These are phyloP conservation scores for Ulvella scutata DNA, from an alignment of 139 green algal genomes.

Conservation along the genomic window DNA sequence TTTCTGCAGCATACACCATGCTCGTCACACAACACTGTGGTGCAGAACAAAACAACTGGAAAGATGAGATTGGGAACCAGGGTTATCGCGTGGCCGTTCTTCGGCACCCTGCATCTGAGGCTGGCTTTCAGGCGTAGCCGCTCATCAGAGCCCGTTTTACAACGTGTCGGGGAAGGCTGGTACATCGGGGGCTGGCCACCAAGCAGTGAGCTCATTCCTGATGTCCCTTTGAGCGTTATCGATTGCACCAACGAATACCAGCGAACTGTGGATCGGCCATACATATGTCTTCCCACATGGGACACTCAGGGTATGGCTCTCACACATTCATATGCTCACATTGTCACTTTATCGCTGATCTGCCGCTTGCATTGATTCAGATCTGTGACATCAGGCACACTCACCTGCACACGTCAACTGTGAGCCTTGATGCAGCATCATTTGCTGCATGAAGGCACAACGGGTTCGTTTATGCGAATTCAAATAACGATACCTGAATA, in stretches of 20 bases:
- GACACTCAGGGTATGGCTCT: not conserved
- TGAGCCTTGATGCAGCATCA: too few species aligned
- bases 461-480: too few species aligned
- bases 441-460: too few species aligned
- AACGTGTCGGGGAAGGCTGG: not conserved
- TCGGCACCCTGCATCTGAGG: not conserved
- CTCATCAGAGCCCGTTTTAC: not conserved
- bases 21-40: too few species aligned
- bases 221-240: not conserved
- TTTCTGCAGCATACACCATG: too few species aligned
- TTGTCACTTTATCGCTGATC: too few species aligned
- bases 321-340: too few species aligned
- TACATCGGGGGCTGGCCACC: not conserved
- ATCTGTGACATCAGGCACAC: too few species aligned
- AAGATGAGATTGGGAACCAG: not conserved
- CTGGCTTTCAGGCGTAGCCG: not conserved
- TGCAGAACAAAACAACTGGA: not conserved
- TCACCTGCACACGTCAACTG: too few species aligned
- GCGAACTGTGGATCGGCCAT: not conserved
- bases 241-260: not conserved
- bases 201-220: not conserved
- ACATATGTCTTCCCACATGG: not conserved
- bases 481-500: too few species aligned
- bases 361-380: too few species aligned
- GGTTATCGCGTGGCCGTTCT: not conserved